Base-by-base conservation (phyloP, 2,329 filamentous ascomycete genomes). In the Apiospora koreana region DNA sequence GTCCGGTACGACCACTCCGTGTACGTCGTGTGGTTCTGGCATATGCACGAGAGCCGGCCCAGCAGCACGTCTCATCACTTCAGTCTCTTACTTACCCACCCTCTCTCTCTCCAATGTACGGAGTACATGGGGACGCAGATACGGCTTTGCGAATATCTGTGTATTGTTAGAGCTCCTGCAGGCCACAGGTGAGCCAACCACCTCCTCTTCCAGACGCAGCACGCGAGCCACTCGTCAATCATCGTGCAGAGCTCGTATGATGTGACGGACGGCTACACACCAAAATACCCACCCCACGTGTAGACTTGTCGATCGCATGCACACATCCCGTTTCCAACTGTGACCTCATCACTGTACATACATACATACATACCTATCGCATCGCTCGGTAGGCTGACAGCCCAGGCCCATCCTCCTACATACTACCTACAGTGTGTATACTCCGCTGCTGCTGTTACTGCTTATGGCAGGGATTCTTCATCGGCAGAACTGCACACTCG, bases 21-120 rank as follows among this genome's bases (percentile, higher is more conserved):
- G 54, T 62, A 38, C 54, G 54, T 58, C 50, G 50, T 62, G 31
- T 62, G 54, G 54, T 38, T 62, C 65, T 46, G 41, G 65, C 65
- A 67, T 62, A 62, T 62, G 54, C 35, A 62, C 31, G 54, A 62
- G 54, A 62, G 54, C 54, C 28, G 31, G 54, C 54, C 54, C 28
- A 62, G 54, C 54, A 62, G 54, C 54, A 38, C 9, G 54, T 62
- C 28, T 62, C 31, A 62, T 62, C 31, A 62, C 31, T n/a, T n/a
- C n/a, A n/a, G n/a, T n/a, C n/a, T 38, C 23, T 12, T 43, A 43
- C 31, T 38, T 62, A 62, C 54, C 54, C 54, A 62, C 54, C 54
- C 31, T 38, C 21, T 21, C 21, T 46, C 43, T 18, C n/a, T n/a
- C n/a, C n/a, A n/a, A n/a, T 43, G 21, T 46, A n/a, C 43, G 18